phyloP scores from a whole-genome alignment of 108 stramenopile genomes.

The Nitzschia palea region DNA sequence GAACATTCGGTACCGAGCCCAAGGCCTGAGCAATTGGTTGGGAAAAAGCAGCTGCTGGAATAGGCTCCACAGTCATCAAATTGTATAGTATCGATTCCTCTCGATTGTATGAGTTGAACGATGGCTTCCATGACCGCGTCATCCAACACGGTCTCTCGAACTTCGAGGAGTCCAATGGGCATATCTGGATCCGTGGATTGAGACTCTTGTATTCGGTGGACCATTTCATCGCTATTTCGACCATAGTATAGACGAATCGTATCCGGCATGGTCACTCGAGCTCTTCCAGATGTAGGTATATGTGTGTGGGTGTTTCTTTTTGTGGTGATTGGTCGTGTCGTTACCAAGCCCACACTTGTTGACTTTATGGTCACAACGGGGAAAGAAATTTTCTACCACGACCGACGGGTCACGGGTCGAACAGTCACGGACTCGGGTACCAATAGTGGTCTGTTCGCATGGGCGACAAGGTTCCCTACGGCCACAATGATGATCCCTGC shows the following conservation, averaged over 20 bases:
- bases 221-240: constrained; percentile 17
- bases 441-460: no score
- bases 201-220: background rate
- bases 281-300: no score
- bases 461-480: no score
- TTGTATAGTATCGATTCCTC: constrained; percentile 9
- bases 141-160: constrained; percentile 20
- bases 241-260: constrained; percentile 26
- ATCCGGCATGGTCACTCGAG: background rate
- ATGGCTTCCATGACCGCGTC: constrained; percentile 21
- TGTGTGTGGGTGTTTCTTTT: no score
- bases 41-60: background rate
- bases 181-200: background rate
- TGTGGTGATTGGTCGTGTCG: no score
- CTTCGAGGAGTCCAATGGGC: constrained; percentile 6
- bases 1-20: constrained; percentile 7
- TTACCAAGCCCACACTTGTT: no score
- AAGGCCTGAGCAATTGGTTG: constrained; percentile 14
- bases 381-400: no score
- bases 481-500: no score
- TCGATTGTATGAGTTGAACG: constrained; percentile 5
- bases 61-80: constrained; percentile 28
- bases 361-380: no score
- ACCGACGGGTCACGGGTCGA: no score
- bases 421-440: no score